Percentiles rank a stretch among this genome's conserved stretches.
phyloP scores from a whole-genome alignment of 2,329 filamentous ascomycete genomes.

The Chrysoporthe cubensis region DNA sequence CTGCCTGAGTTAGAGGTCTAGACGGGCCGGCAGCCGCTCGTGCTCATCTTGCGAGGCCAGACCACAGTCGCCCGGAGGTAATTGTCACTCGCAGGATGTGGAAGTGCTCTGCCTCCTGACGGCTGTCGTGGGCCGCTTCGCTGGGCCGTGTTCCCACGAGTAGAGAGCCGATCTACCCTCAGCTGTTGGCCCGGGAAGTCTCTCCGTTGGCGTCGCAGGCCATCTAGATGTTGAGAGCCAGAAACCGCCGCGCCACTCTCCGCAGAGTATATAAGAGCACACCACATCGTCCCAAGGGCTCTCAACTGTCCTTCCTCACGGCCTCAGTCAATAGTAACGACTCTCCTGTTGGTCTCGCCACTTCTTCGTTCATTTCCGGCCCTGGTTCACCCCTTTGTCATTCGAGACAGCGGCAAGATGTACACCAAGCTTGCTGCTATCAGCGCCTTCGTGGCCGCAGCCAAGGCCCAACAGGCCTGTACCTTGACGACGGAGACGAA shows the following conservation, averaged over 20 bases:
- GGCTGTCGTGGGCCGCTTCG: conserved; percentile 3
- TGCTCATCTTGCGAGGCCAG: background rate
- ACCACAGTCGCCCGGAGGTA: too few species aligned
- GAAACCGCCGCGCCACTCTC: background rate
- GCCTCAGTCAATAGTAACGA: background rate
- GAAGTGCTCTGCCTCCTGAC: background rate
- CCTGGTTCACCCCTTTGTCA: background rate
- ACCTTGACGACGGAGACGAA: conserved; percentile 52
- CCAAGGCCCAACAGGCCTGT: conserved; percentile 38
- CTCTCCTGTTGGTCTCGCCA: background rate
- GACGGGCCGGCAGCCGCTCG: conserved; percentile 15
- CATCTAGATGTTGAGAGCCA: background rate
- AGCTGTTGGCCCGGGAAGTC: conserved; percentile 4
- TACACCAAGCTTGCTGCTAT: conserved; percentile 14
- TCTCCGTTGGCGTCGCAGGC: conserved; percentile 1
- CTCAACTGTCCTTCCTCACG: background rate
- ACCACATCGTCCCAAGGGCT: background rate
- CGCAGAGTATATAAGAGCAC: background rate
- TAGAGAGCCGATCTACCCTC: background rate
- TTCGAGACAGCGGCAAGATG: conserved; percentile 1
- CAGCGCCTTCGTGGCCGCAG: conserved; percentile 14
- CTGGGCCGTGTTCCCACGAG: conserved; percentile 18
- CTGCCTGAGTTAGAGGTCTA: background rate
- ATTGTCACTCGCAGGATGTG: background rate
- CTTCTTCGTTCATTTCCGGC: background rate